Conservation (phyloP, 2,329 filamentous ascomycete genomes). For the Dactylellina sp. region DNA sequence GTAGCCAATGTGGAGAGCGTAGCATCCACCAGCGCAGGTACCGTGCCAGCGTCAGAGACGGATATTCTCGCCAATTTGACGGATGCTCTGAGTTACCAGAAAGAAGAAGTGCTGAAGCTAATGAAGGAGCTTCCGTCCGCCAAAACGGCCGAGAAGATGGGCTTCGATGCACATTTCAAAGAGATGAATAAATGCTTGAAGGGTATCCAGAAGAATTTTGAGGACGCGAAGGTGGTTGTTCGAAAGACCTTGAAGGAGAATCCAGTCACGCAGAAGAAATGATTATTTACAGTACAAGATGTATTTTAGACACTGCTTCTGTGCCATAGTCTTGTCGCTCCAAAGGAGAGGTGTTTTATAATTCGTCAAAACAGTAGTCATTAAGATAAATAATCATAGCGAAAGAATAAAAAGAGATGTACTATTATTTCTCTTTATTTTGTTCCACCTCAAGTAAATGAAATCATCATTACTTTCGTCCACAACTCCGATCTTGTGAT, state of each 20-base stretch:
- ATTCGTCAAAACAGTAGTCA: too few relatives aligned
- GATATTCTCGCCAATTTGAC: not conserved
- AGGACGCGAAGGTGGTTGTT: slow-evolving; percentile 16
- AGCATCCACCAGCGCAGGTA: too few relatives aligned
- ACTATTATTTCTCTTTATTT: too few relatives aligned
- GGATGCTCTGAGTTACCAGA: slow-evolving; percentile 22
- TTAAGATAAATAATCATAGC: too few relatives aligned
- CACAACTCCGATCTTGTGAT: too few relatives aligned
- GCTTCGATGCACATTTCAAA: slow-evolving; percentile 29
- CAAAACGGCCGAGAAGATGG: slow-evolving; percentile 12
- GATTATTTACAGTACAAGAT: not conserved
- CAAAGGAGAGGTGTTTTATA: too few relatives aligned
- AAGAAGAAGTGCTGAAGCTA: slow-evolving; percentile 25
- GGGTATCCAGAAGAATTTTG: slow-evolving; percentile 21
- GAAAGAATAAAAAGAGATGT: too few relatives aligned
- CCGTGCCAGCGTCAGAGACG: not conserved
- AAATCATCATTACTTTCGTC: too few relatives aligned
- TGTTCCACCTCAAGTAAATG: too few relatives aligned
- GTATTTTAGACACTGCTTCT: too few relatives aligned
- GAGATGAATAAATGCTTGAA: slow-evolving; percentile 29
- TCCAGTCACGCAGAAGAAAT: not conserved
- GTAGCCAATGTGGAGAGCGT: too few relatives aligned
- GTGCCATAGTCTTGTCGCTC: too few relatives aligned
- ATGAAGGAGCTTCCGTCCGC: slow-evolving; percentile 29
- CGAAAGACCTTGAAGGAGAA: slow-evolving; percentile 23